A percentile compares a stretch with the other conserved stretches of the same genome.
Evolutionary conservation across 2,329 filamentous ascomycete genomes (phyloP).

Genomic region (Dactylellina sp.): DNA sequence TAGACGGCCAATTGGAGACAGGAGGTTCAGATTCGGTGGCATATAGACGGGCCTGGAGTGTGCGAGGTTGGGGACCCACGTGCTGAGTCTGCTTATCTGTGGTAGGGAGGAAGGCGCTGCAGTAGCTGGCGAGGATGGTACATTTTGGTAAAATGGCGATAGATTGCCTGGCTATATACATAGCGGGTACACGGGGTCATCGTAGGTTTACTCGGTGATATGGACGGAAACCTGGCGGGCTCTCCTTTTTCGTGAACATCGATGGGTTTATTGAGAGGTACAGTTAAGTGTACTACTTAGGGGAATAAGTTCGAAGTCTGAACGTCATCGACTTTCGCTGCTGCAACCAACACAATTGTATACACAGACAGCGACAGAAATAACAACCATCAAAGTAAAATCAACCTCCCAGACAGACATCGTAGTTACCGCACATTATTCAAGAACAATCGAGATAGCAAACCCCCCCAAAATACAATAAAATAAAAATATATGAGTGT

Average conservation of each 20-base stretch:
- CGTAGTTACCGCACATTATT: too few species aligned
- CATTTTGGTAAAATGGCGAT: constrained; percentile 45
- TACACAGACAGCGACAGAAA: background rate
- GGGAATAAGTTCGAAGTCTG: constrained; percentile 4
- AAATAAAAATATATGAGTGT: too few species aligned
- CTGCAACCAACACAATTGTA: constrained; percentile 23
- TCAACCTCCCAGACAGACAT: too few species aligned
- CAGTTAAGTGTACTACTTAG: too few species aligned
- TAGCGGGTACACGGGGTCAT: constrained; percentile 40
- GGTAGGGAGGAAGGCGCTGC: constrained; percentile 15
- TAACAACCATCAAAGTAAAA: constrained; percentile 28
- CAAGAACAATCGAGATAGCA: too few species aligned
- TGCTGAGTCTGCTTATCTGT: background rate
- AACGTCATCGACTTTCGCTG: constrained; percentile 36
- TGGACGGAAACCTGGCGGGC: background rate
- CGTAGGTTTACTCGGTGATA: constrained; percentile 7
- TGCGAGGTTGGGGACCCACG: background rate
- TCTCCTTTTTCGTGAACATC: constrained; percentile 11
- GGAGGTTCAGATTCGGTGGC: constrained; percentile 11
- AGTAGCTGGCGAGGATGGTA: constrained; percentile 28
- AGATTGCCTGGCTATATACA: constrained; percentile 46
- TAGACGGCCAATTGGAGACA: constrained; percentile 33
- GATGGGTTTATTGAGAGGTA: background rate
- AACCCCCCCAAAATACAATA: too few species aligned
- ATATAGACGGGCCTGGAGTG: constrained; percentile 13